Evolutionary conservation across 23 red algal genomes (phyloP), one percentile per base, ranked within the genome.

Genomic region (Gracilaria gracilis): DNA sequence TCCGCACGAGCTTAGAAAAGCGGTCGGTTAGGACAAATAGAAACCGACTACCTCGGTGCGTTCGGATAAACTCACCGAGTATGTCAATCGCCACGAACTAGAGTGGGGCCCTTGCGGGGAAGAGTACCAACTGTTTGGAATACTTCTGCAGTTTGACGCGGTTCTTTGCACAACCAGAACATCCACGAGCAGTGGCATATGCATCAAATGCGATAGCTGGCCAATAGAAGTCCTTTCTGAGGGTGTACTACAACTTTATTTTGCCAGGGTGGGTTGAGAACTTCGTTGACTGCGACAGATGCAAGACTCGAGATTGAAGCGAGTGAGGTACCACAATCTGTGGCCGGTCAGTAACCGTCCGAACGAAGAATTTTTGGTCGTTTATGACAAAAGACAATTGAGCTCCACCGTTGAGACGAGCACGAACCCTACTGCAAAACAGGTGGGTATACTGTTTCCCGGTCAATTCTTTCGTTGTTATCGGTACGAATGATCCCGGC

Each of bases 281-380:
- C 40, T 88, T 88, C n/a, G 69, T 0, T 5, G 61, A 77, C 17
- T 88, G 64, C 16, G n/a, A 61, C 47, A 78, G 16, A 32, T 27
- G 31, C 35, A 88, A 27, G 0, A 88, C 53, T 50, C 5, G 9
- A 21, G 19, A 15, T 36, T 66, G 31, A 4, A 88, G 69, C 12
- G 48, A 36, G 48, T 88, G 69, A 20, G 66, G 69, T 1, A 88
- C 84, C 39, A 85, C 61, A 32, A 85, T 71, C 42, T 85, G 81
- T 66, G 17, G 23, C 31, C 20, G 39, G 29, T 24, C 5, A 19
- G 5, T 16, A 7, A 67, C 61, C 1, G 11, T 71, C 20, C 62
- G 49, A 9, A 38, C 28, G 1, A 67, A 9, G 42, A 37, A 85
- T 44, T 36, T 62, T 12, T 37, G 59, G 32, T 40, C 62, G 57